Conservation (phyloP, 352 stramenopile species). For the Phytophthora syringae region DNA sequence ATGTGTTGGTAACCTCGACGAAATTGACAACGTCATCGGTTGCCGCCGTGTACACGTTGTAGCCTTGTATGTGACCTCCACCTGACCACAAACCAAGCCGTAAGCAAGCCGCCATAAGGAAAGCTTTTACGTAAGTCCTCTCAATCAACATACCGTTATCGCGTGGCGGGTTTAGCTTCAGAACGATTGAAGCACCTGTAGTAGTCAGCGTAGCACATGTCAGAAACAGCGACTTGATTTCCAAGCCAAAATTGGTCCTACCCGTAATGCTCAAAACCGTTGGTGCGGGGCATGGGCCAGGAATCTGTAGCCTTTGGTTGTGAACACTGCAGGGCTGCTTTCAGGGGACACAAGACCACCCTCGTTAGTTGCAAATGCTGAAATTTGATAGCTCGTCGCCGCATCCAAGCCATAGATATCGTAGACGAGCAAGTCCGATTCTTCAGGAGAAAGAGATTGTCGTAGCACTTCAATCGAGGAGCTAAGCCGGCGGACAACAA, state of each 20-base stretch:
- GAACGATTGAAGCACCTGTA: slow-evolving; percentile 50
- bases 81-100: slow-evolving; percentile 24
- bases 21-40: slow-evolving; percentile 37
- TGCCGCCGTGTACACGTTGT: slow-evolving; percentile 64
- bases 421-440: slow-evolving; percentile 18
- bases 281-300: slow-evolving; percentile 47
- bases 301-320: slow-evolving; percentile 37
- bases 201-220: not conserved
- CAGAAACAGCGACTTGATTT: not conserved
- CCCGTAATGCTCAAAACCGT: slow-evolving; percentile 49
- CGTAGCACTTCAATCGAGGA: slow-evolving; percentile 10
- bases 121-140: too few species aligned
- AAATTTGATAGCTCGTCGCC: slow-evolving; percentile 42
- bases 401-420: slow-evolving; percentile 47
- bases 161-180: slow-evolving; percentile 46
- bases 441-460: slow-evolving; percentile 9
- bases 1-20: slow-evolving; percentile 44
- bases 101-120: not conserved
- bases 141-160: slow-evolving; percentile 48
- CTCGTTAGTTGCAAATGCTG: slow-evolving; percentile 38
- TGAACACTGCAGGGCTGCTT: slow-evolving; percentile 23
- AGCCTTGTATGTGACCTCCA: slow-evolving; percentile 56
- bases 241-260: slow-evolving; percentile 12
- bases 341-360: slow-evolving; percentile 16
- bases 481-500: slow-evolving; percentile 29